Evolutionary conservation across 352 stramenopile genomes (phyloP).

Genomic region (Pythium aphanidermatum): DNA sequence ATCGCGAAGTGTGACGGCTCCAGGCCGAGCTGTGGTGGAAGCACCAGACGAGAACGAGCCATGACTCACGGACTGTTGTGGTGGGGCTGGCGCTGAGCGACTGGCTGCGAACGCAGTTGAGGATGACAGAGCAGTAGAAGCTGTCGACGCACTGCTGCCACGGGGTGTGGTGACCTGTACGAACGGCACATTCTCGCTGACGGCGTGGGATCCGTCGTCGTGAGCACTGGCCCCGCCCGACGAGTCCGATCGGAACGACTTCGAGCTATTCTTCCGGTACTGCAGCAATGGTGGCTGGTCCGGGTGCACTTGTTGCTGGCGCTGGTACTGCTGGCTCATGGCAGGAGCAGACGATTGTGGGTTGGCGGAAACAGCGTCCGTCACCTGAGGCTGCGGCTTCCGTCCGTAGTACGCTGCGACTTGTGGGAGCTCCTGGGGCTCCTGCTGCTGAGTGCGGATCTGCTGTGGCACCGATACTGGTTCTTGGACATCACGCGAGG

Average conservation of each 20-base stretch:
- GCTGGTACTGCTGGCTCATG: conserved; percentile 13
- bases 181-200: conserved; percentile 28
- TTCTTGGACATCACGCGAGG: neutral
- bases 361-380: neutral
- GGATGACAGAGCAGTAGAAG: conserved; percentile 13
- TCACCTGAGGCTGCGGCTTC: conserved; percentile 3
- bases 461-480: conserved; percentile 22
- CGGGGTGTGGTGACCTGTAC: conserved; percentile 35
- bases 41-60: conserved; percentile 1
- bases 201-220: conserved; percentile 5
- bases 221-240: no score
- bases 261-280: conserved; percentile 14
- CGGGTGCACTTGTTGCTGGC: conserved; percentile 8
- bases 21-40: conserved; percentile 13
- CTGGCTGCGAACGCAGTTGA: conserved; percentile 8
- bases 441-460: no score
- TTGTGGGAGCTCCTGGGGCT: conserved; percentile 13
- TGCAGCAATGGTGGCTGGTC: conserved; percentile 13
- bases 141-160: conserved; percentile 19
- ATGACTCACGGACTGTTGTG: conserved; percentile 2
- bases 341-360: neutral
- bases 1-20: conserved; percentile 36
- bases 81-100: conserved; percentile 8
- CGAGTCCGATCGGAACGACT: no score
- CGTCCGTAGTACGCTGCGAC: conserved; percentile 17